Percentiles rank a stretch among this genome's conserved stretches.
Evolutionary conservation across 1,139 yeast genomes (phyloP).

Genomic region (Suhomyces atakaporum): DNA sequence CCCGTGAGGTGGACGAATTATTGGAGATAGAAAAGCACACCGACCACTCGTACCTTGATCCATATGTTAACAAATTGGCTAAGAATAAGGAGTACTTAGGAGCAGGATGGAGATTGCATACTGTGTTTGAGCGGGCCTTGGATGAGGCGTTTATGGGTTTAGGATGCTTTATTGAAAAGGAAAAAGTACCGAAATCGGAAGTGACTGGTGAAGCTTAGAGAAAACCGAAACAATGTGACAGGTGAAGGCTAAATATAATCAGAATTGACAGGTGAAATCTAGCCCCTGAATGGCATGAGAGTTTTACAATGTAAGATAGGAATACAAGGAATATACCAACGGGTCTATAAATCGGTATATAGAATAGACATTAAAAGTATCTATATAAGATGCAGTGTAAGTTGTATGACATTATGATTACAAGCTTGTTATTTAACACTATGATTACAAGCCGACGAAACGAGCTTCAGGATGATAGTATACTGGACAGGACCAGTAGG

Average conservation of each 20-base stretch:
- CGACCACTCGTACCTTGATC: slow-evolving; percentile 47
- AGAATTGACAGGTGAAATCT: too few relatives aligned
- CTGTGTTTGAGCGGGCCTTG: slow-evolving; percentile 73
- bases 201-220: too few relatives aligned
- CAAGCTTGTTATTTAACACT: neutral
- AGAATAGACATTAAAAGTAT: too few relatives aligned
- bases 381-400: too few relatives aligned
- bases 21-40: slow-evolving; percentile 56
- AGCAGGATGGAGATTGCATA: slow-evolving; percentile 77
- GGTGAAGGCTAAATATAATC: too few relatives aligned
- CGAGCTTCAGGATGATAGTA: slow-evolving; percentile 66
- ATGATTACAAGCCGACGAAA: slow-evolving; percentile 34
- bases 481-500: slow-evolving; percentile 73
- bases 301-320: too few relatives aligned
- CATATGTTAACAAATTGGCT: slow-evolving; percentile 54
- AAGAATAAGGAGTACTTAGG: slow-evolving; percentile 73
- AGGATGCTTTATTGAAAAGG: slow-evolving; percentile 75
- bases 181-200: slow-evolving; percentile 48
- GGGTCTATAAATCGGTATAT: too few relatives aligned
- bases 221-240: too few relatives aligned
- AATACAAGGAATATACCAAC: too few relatives aligned
- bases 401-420: too few relatives aligned
- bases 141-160: slow-evolving; percentile 90
- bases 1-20: slow-evolving; percentile 31
- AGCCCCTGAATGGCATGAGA: too few relatives aligned